Percentiles rank a stretch among this genome's conserved stretches.
phyloP scores from a whole-genome alignment of 768 basidiomycete species.

The Cytidiella melzeri region DNA sequence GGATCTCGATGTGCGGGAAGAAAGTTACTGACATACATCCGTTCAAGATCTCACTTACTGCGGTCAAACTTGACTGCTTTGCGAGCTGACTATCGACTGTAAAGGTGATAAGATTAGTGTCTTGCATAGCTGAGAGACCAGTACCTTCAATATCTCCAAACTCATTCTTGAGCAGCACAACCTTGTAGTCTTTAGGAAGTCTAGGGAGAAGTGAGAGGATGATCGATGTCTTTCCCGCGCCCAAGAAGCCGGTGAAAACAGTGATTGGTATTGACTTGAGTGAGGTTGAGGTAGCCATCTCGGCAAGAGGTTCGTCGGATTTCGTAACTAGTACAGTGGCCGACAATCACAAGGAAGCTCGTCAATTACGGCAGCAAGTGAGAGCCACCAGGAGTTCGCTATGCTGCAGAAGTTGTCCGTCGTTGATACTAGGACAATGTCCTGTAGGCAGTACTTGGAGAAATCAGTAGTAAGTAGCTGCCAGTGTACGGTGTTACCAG shows the following conservation, averaged over 20 bases:
- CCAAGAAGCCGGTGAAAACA: slow-evolving; percentile 92
- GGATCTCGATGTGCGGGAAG: too few relatives aligned
- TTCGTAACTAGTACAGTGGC: too few relatives aligned
- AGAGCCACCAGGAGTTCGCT: too few relatives aligned
- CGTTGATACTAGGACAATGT: too few relatives aligned
- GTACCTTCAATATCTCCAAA: slow-evolving; percentile 90
- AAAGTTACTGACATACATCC: slow-evolving; percentile 78
- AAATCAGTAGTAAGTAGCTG: too few relatives aligned
- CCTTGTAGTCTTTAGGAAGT: slow-evolving; percentile 80
- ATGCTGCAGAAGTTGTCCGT: too few relatives aligned
- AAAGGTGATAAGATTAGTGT: not conserved
- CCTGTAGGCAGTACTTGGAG: too few relatives aligned
- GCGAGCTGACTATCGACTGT: slow-evolving; percentile 89
- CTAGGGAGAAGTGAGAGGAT: slow-evolving; percentile 81
- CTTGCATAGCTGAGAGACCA: not conserved
- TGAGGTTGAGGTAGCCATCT: not conserved
- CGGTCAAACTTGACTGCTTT: slow-evolving; percentile 73
- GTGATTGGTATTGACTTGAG: slow-evolving; percentile 66
- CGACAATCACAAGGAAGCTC: too few relatives aligned
- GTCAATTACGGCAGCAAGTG: too few relatives aligned
- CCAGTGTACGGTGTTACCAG: too few relatives aligned
- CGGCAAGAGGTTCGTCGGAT: too few relatives aligned
- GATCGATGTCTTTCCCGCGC: slow-evolving; percentile 73
- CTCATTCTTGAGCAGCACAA: slow-evolving; percentile 92
- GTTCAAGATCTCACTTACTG: slow-evolving; percentile 90